phyloP scores from a whole-genome alignment of 2,329 filamentous ascomycete genomes.

The Aspergillus ochraceoroseus region DNA sequence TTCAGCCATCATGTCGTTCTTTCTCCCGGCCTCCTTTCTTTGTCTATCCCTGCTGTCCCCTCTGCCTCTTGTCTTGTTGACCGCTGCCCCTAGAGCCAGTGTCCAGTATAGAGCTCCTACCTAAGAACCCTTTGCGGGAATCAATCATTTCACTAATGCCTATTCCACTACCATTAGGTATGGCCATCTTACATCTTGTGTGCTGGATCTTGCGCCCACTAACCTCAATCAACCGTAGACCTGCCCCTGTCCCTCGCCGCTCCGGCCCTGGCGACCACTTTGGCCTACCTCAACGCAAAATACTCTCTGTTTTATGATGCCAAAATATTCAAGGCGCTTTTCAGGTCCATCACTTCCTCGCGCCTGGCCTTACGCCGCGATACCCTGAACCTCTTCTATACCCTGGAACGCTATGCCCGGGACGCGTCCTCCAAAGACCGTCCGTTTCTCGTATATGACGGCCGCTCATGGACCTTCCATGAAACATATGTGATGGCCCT shows the following conservation, averaged over 20 bases:
- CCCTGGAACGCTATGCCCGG: constrained; percentile 62
- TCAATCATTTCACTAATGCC: constrained; percentile 8
- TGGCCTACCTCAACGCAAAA: constrained; percentile 76
- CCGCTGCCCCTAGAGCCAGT: background rate
- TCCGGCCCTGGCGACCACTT: constrained; percentile 59
- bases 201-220: background rate
- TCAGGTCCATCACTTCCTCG: constrained; percentile 46
- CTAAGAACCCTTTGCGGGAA: background rate
- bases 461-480: constrained; percentile 66
- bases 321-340: constrained; percentile 52
- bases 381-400: constrained; percentile 68
- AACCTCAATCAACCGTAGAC: constrained; percentile 22
- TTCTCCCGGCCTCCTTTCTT: too few relatives aligned
- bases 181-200: background rate
- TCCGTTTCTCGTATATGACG: constrained; percentile 63
- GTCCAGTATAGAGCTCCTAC: background rate
- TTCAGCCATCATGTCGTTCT: too few relatives aligned
- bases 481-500: constrained; percentile 66
- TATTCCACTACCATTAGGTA: constrained; percentile 9
- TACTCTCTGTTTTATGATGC: constrained; percentile 63
- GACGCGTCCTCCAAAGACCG: constrained; percentile 49
- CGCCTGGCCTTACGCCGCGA: constrained; percentile 53
- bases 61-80: too few relatives aligned
- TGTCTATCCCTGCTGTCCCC: too few relatives aligned
- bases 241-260: constrained; percentile 45